Base-by-base conservation (phyloP, 1,139 yeast genomes). In the Lodderomyces beijingensis region DNA sequence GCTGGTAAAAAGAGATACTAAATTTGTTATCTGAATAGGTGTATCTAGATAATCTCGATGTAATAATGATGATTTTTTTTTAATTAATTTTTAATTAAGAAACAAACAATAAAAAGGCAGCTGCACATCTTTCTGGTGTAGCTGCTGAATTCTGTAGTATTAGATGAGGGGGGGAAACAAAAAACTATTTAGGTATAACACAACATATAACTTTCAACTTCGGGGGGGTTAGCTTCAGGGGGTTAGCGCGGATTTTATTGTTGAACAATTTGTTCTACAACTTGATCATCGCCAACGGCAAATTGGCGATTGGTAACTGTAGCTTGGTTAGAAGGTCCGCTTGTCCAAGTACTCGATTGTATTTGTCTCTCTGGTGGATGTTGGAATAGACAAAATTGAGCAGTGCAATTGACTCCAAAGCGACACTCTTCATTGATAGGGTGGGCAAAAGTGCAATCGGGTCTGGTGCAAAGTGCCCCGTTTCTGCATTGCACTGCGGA, bases 391-490 rank as follows among this genome's bases (percentile, higher is more conserved):
- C 96, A 87, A 36, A 66, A 63, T 36, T 66, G 66, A 53, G 84
- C 85, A 42, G 70, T 73, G 61, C 96, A 87, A 42, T 75, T 74
- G 37, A 65, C 65, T 11, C 88, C 94, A 58, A 79, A 87, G 47
- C 84, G 82, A 62, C 96, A 87, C 34, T 73, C 79, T 50, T 83
- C 89, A 42, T 70, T 69, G 31, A 84, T 61, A 28, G 95, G 95
- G 57, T 87, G 96, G 15, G 82, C 71, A 55, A 85, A 87, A 31
- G 74, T 69, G 61, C 96, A 87, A 56, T 87, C 93, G 33, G 77
- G 65, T 57, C 95, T 77, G 18, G 75, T 70, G 62, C 96, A 87
- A 32, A 68, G 68, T 13, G 75, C 72, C 22, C 96, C 96, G 28
- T 79, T 84, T 53, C 95, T 85, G 55, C 96, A 87, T 40, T 83